Evolutionary conservation across 805 yeast genomes (phyloP).

Genomic region (Candida golubevii): DNA sequence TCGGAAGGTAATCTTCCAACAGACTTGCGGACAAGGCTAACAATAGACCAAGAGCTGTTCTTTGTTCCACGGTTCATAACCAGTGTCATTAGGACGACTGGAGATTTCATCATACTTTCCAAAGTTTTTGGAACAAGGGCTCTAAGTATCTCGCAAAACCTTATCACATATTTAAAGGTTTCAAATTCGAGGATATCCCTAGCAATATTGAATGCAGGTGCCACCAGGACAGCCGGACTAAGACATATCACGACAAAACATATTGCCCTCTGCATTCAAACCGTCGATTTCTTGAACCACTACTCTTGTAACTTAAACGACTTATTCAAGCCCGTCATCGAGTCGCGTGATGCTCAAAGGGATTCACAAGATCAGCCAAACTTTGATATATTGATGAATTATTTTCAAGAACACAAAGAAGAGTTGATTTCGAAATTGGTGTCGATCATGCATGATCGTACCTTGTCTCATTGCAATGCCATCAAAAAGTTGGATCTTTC

Average conservation of each 20-base stretch:
- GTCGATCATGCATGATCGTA: slow-evolving; percentile 67
- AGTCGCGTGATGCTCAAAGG: slow-evolving; percentile 1
- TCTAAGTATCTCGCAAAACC: slow-evolving; percentile 37
- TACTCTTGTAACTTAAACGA: slow-evolving; percentile 32
- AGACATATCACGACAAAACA: slow-evolving; percentile 72
- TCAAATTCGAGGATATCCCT: slow-evolving; percentile 53
- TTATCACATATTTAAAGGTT: slow-evolving; percentile 42
- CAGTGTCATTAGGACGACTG: slow-evolving; percentile 27
- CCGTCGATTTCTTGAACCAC: slow-evolving; percentile 44
- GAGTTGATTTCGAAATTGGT: slow-evolving; percentile 62
- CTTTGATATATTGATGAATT: slow-evolving; percentile 28
- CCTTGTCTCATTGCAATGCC: slow-evolving; percentile 45
- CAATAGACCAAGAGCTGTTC: slow-evolving; percentile 10
- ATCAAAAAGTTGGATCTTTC: slow-evolving; percentile 50
- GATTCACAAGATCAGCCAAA: slow-evolving; percentile 24
- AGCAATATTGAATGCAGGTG: slow-evolving; percentile 70
- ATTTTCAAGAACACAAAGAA: slow-evolving; percentile 55
- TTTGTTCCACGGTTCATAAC: slow-evolving; percentile 29
- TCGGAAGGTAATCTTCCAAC: too few species aligned
- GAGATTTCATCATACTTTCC: slow-evolving; percentile 53
- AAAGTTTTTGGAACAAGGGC: slow-evolving; percentile 50
- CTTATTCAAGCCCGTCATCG: slow-evolving; percentile 9
- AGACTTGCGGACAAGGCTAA: too few species aligned
- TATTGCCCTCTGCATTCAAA: slow-evolving; percentile 61
- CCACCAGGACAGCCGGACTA: slow-evolving; percentile 68